These are phyloP conservation scores for Leishmania arabica DNA, from an alignment of 208 protist genomes.

Conservation along the genomic window DNA sequence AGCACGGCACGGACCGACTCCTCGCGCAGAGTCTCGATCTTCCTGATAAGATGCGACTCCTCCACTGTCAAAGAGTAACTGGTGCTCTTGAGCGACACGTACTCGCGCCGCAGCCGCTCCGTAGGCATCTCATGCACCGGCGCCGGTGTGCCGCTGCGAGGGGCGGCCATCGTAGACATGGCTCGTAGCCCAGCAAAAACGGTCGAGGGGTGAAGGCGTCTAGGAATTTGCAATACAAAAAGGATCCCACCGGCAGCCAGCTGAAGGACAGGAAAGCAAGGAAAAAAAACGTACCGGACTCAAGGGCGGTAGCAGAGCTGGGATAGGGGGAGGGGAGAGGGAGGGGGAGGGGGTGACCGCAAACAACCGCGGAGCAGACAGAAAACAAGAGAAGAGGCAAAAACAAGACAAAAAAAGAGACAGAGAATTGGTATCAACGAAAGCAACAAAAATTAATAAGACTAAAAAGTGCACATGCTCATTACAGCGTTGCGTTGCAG, in stretches of 20 bases:
- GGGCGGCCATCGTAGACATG: slow-evolving; percentile 14
- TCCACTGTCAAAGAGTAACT: slow-evolving; percentile 46
- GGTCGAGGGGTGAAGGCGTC: background rate
- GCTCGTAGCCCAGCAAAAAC: background rate
- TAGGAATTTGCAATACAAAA: background rate
- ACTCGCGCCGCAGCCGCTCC: slow-evolving; percentile 64
- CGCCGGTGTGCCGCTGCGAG: slow-evolving; percentile 17
- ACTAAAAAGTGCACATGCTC: background rate
- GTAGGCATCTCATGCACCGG: slow-evolving; percentile 55
- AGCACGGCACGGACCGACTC: slow-evolving; percentile 73
- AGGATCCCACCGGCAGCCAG: background rate
- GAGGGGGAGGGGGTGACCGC: background rate
- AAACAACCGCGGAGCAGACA: background rate
- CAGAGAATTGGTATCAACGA: background rate
- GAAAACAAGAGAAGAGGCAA: background rate
- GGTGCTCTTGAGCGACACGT: slow-evolving; percentile 45
- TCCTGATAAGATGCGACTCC: slow-evolving; percentile 36
- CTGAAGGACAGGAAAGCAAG: background rate
- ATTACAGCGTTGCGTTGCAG: background rate
- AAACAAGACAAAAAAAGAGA: background rate
- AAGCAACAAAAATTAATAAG: background rate
- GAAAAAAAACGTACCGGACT: background rate
- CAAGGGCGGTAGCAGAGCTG: background rate
- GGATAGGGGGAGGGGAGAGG: too few relatives aligned
- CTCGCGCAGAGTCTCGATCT: slow-evolving; percentile 66